These are phyloP conservation scores for Ophiosphaerella herpotricha DNA, from an alignment of 2,329 filamentous ascomycete species.

Conservation along the genomic window DNA sequence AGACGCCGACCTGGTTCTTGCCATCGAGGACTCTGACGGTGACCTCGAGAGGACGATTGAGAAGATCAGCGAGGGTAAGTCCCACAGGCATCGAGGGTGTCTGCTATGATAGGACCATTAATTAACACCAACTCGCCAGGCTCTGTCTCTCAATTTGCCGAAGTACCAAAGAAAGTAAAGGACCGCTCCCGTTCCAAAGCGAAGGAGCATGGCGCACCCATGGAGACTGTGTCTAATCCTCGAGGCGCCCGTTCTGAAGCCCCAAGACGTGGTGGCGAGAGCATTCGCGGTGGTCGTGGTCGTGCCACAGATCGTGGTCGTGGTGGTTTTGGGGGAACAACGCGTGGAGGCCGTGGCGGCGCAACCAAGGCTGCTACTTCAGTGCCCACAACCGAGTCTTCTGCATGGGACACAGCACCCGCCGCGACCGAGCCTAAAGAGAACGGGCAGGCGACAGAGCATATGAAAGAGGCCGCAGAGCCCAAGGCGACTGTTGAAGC, in stretches of 20 bases:
- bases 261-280: conserved; percentile 38
- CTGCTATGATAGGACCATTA: neutral
- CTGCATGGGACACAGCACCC: conserved; percentile 61
- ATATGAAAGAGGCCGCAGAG: conserved; percentile 15
- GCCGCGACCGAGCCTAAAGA: conserved; percentile 32
- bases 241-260: conserved; percentile 30
- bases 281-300: conserved; percentile 58
- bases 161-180: conserved; percentile 76
- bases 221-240: conserved; percentile 50
- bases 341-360: conserved; percentile 65
- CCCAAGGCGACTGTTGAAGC: conserved; percentile 20
- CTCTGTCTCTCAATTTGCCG: conserved; percentile 80
- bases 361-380: conserved; percentile 63
- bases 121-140: conserved; percentile 54
- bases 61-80: conserved; percentile 77
- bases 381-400: conserved; percentile 72
- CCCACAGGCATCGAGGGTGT: neutral
- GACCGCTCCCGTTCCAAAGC: conserved; percentile 72
- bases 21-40: conserved; percentile 84
- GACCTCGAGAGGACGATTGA: conserved; percentile 74
- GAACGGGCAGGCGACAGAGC: conserved; percentile 22
- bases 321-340: conserved; percentile 43
- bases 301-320: conserved; percentile 63
- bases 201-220: conserved; percentile 63
- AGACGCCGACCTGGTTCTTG: conserved; percentile 90